Evolutionary conservation across 495 filamentous ascomycete genomes (phyloP).

Genomic region (Amniculicola lignicola): DNA sequence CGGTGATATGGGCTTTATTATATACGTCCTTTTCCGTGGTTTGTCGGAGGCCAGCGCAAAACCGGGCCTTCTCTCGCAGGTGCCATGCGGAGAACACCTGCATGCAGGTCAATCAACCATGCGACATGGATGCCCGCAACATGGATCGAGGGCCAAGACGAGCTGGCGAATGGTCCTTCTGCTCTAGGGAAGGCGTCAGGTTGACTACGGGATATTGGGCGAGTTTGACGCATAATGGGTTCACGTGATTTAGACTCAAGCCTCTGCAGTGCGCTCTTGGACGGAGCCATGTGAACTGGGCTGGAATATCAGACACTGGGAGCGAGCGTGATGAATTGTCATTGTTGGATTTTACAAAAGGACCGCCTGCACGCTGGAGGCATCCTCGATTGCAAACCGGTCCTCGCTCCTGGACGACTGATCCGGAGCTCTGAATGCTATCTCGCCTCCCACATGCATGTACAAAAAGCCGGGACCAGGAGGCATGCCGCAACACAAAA

Average conservation of each 20-base stretch:
- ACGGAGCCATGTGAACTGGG: no score
- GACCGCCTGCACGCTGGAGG: conserved; percentile 32
- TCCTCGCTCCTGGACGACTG: conserved; percentile 32
- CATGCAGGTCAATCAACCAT: no score
- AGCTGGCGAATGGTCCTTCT: conserved; percentile 6
- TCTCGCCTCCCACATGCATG: conserved; percentile 38
- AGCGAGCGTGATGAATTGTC: conserved; percentile 26
- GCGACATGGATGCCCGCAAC: conserved; percentile 18
- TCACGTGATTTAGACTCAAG: no score
- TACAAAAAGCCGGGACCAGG: conserved; percentile 35
- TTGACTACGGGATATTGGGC: no score
- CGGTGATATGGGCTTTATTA: no score
- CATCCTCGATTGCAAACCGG: conserved; percentile 36
- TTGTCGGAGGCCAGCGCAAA: no score
- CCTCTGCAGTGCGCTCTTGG: no score
- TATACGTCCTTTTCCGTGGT: no score
- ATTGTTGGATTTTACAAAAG: conserved; percentile 32
- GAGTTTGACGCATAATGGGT: no score
- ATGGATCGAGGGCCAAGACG: no score
- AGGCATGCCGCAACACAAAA: conserved; percentile 23
- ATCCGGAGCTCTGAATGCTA: conserved; percentile 36
- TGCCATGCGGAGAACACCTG: conserved; percentile 4
- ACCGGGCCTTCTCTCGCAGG: no score
- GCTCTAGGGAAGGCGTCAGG: background rate
- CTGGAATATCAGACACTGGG: background rate